Conservation (phyloP, 208 protist genomes). For the Acanthamoeba lenticulata region DNA sequence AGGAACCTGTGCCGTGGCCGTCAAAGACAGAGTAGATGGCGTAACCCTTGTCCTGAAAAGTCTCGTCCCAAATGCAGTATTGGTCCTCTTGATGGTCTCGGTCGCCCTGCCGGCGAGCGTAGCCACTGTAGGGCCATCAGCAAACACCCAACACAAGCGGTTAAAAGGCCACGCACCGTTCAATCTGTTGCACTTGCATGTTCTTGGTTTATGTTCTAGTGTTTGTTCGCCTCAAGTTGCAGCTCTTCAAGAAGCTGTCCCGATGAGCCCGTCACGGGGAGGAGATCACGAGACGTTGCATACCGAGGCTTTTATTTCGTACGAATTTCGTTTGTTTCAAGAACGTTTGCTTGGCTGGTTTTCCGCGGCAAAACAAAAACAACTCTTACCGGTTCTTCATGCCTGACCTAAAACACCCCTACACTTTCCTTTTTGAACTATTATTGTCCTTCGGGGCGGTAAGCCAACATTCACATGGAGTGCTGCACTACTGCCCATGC, state of each 20-base stretch:
- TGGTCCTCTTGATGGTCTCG: not conserved
- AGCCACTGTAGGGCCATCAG: not conserved
- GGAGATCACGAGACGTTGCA: not conserved
- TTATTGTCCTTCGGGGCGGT: too few species aligned
- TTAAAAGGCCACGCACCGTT: not conserved
- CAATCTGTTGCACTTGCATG: not conserved
- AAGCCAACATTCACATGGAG: too few species aligned
- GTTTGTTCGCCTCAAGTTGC: not conserved
- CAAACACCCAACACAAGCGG: not conserved
- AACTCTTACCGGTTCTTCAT: too few species aligned
- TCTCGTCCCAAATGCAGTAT: not conserved
- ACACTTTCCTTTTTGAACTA: too few species aligned
- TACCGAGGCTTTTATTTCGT: too few species aligned
- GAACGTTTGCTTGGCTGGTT: too few species aligned
- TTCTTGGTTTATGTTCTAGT: not conserved
- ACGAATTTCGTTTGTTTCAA: too few species aligned
- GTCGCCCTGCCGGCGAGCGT: not conserved
- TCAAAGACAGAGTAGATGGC: constrained; percentile 2
- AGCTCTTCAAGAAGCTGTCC: not conserved
- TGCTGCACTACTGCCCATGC: too few species aligned
- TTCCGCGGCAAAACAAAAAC: too few species aligned
- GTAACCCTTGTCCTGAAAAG: not conserved
- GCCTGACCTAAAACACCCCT: too few species aligned
- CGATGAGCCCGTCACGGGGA: not conserved
- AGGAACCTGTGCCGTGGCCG: not conserved